Base-by-base conservation (phyloP, 2,329 filamentous ascomycete species). In the Penicillium psychrosexuale region DNA sequence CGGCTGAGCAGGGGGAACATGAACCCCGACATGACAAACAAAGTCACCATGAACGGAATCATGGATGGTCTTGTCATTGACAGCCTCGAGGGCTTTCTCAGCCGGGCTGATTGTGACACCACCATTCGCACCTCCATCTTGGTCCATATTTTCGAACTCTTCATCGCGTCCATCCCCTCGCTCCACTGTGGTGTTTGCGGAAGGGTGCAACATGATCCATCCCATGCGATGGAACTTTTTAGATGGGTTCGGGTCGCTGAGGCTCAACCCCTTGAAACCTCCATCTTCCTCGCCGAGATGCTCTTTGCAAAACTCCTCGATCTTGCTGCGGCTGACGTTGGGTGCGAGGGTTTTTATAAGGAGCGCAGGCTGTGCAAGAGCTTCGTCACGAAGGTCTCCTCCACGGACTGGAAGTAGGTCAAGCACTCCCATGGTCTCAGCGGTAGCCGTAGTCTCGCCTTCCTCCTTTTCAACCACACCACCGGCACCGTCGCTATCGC, bases 321-420 rank as follows among this genome's bases (percentile, higher is more conserved):
- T 84, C 67, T 97, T 97, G 47, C 89, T 86, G 37, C 94, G 89
- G 67, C 91, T 96, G 60, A 99, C 94, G 56, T 95, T 96, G 8
- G 94, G 94, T 5, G 94, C 93, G 67, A 99, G 91, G 0, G 94
- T 99, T 78, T 99, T 99, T 80, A 99, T 97, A 44, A 99, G 84
- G 17, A 99, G 81, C 0, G 95, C 96, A 13, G 94, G 94, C 71
- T 96, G 91, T 62, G 88, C 86, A 31, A 94, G 83, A 46, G 88
- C 89, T 63, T 96, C 92, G 68, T 99, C 94, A 36, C 91, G 86
- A 48, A 97, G 83, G 61, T 97, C 93, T 46, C 89, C 90, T 28
- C 89, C 90, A 61, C 85, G 85, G 38, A 86, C 87, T 33, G 94
- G 91, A 13, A 97, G 84, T 46, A 97, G 79, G 71, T 97, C 94